phyloP scores from a whole-genome alignment of 805 yeast genomes.

The Candida hispaniensis region DNA sequence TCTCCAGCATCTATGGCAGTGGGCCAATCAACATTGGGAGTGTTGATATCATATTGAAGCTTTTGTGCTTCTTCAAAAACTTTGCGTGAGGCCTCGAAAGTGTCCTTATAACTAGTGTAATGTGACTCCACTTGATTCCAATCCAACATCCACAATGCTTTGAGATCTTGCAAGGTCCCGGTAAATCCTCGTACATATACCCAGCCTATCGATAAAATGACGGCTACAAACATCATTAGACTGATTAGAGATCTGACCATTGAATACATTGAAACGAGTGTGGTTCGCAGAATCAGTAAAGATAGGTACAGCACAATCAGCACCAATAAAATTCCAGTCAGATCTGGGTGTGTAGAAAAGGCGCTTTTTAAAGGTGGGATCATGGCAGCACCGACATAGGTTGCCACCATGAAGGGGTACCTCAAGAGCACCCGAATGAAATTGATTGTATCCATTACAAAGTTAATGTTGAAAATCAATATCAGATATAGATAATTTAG shows the following conservation, averaged over 20 bases:
- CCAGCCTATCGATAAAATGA: constrained; percentile 9
- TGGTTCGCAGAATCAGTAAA: constrained; percentile 3
- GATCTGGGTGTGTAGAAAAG: constrained; percentile 13
- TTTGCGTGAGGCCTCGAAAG: constrained; percentile 11
- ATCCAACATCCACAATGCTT: constrained; percentile 1
- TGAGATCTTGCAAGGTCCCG: constrained; percentile 7
- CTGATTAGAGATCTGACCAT: constrained; percentile 12
- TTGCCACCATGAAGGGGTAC: constrained; percentile 8
- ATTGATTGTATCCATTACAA: no score
- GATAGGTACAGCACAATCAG: constrained; percentile 13
- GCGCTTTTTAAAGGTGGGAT: constrained; percentile 8
- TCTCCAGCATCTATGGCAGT: no score
- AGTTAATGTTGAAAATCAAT: no score
- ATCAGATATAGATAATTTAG: no score
- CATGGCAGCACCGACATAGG: constrained; percentile 7
- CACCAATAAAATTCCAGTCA: constrained; percentile 9
- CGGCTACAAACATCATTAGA: constrained; percentile 18
- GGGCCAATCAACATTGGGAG: no score
- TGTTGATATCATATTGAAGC: constrained; percentile 1
- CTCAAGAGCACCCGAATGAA: no score
- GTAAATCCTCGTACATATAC: constrained; percentile 11
- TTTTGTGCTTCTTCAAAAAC: constrained; percentile 16
- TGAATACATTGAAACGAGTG: constrained; percentile 8
- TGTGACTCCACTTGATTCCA: constrained; percentile 12
- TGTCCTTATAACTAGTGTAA: constrained; percentile 5